Conservation (phyloP, 441 rosid genomes). For the Pelargonium cotyledonis region DNA sequence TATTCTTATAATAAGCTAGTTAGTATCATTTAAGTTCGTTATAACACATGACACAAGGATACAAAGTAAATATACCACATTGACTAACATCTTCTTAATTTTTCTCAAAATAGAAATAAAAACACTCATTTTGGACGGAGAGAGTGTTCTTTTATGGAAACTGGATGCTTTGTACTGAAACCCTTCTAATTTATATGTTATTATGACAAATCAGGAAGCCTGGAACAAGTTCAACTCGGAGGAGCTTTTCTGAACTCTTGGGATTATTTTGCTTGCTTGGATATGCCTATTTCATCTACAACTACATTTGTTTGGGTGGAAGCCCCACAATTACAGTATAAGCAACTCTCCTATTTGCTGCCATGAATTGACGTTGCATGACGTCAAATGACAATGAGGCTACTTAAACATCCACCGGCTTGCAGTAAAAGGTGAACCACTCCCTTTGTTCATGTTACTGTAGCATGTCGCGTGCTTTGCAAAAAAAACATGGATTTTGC, state of each 20-base stretch:
- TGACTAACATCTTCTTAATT: too few species aligned
- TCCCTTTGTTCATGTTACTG: slow-evolving; percentile 19
- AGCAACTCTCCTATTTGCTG: slow-evolving; percentile 11
- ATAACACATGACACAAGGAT: too few species aligned
- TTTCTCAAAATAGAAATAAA: too few species aligned
- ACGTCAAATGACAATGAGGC: slow-evolving; percentile 16
- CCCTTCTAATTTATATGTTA: background rate
- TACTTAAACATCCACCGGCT: slow-evolving; percentile 10
- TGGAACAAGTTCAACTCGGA: slow-evolving; percentile 20
- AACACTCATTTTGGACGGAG: too few species aligned
- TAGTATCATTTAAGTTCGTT: too few species aligned
- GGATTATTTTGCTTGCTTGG: background rate
- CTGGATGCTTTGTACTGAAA: background rate
- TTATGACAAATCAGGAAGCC: slow-evolving; percentile 12
- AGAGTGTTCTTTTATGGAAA: background rate
- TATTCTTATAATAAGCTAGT: too few species aligned
- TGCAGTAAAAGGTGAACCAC: slow-evolving; percentile 9
- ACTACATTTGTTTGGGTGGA: background rate
- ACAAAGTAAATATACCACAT: too few species aligned
- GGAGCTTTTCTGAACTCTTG: slow-evolving; percentile 8
- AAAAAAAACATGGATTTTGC: slow-evolving; percentile 15
- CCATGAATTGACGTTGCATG: slow-evolving; percentile 4
- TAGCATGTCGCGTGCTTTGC: slow-evolving; percentile 18
- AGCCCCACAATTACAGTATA: slow-evolving; percentile 4
- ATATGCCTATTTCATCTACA: background rate